A percentile compares a stretch with the other conserved stretches of the same genome.
These are phyloP conservation scores for Calocybe gambosa DNA, from an alignment of 1,284 basidiomycete species.

Conservation along the genomic window DNA sequence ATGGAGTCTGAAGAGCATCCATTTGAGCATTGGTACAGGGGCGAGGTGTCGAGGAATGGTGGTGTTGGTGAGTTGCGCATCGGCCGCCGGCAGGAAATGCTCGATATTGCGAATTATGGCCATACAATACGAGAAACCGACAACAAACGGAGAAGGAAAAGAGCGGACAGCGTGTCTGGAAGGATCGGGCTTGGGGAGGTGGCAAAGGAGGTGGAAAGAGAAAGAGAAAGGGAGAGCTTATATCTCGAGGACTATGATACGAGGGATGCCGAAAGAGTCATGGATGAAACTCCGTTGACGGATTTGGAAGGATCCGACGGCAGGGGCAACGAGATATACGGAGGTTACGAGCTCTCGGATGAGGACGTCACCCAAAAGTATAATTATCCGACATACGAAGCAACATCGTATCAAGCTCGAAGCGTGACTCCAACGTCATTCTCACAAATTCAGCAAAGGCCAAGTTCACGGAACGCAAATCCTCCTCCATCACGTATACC, in stretches of 20 bases:
- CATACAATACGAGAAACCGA: slow-evolving; percentile 37
- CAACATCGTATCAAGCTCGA: slow-evolving; percentile 23
- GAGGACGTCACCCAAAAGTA: not conserved
- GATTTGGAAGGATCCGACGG: slow-evolving; percentile 47
- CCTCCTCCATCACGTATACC: slow-evolving; percentile 31
- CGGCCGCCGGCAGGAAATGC: slow-evolving; percentile 66
- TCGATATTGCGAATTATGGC: slow-evolving; percentile 77
- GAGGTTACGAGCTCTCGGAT: slow-evolving; percentile 11
- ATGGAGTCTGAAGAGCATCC: slow-evolving; percentile 72
- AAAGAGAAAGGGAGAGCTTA: slow-evolving; percentile 52
- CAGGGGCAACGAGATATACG: slow-evolving; percentile 1
- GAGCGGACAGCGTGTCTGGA: slow-evolving; percentile 55
- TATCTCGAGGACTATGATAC: slow-evolving; percentile 58
- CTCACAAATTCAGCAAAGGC: slow-evolving; percentile 14
- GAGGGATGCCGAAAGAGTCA: slow-evolving; percentile 40
- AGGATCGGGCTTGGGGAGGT: slow-evolving; percentile 34
- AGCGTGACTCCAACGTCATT: slow-evolving; percentile 32
- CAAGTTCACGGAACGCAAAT: slow-evolving; percentile 23
- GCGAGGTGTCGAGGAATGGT: slow-evolving; percentile 71
- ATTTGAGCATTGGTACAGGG: slow-evolving; percentile 79
- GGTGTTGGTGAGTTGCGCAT: slow-evolving; percentile 74
- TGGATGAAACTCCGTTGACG: slow-evolving; percentile 66
- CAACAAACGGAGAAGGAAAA: slow-evolving; percentile 28
- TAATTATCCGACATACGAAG: slow-evolving; percentile 10
- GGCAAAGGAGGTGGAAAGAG: slow-evolving; percentile 22